Conservation (phyloP, 1,139 yeast genomes). For the Komagataea norvegica region DNA sequence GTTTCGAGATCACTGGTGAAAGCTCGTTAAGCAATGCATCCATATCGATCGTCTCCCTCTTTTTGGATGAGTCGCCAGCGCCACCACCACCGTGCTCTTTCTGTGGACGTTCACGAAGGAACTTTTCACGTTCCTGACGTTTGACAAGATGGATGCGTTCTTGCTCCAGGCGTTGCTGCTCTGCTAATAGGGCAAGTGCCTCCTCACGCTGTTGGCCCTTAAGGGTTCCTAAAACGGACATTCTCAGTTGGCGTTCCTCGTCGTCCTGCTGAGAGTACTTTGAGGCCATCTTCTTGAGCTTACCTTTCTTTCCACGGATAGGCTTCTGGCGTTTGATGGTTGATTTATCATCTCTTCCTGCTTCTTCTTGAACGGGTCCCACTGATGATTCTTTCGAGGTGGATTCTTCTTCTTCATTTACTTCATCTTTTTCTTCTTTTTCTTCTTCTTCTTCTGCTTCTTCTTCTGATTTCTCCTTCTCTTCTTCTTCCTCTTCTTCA, state of each 20-base stretch:
- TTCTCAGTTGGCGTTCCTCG: slow-evolving; percentile 67
- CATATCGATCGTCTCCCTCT: slow-evolving; percentile 28
- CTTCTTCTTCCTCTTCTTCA: slow-evolving; percentile 2
- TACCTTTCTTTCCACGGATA: slow-evolving; percentile 81
- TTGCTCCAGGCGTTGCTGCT: slow-evolving; percentile 1
- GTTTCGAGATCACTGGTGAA: slow-evolving; percentile 32
- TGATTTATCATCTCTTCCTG: slow-evolving; percentile 9
- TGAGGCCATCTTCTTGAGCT: slow-evolving; percentile 72
- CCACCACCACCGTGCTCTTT: slow-evolving; percentile 30
- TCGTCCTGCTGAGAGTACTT: slow-evolving; percentile 93
- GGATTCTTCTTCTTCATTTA: neutral
- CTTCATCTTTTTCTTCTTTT: slow-evolving; percentile 1
- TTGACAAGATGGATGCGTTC: no score
- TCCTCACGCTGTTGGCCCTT: slow-evolving; percentile 40
- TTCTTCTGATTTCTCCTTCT: slow-evolving; percentile 3
- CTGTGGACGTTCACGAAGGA: no score
- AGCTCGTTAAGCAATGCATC: slow-evolving; percentile 34
- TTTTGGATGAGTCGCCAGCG: slow-evolving; percentile 24
- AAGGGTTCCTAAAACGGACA: slow-evolving; percentile 80
- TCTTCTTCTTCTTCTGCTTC: slow-evolving; percentile 1
- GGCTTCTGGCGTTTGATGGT: slow-evolving; percentile 26
- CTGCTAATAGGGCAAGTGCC: slow-evolving; percentile 30
- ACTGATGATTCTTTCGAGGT: slow-evolving; percentile 7
- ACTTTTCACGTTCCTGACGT: slow-evolving; percentile 20
- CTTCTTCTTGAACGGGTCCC: slow-evolving; percentile 7